A percentile compares a stretch with the other conserved stretches of the same genome.
These are phyloP conservation scores for Podaxis sp. DNA, from an alignment of 768 basidiomycete species.

Conservation along the genomic window DNA sequence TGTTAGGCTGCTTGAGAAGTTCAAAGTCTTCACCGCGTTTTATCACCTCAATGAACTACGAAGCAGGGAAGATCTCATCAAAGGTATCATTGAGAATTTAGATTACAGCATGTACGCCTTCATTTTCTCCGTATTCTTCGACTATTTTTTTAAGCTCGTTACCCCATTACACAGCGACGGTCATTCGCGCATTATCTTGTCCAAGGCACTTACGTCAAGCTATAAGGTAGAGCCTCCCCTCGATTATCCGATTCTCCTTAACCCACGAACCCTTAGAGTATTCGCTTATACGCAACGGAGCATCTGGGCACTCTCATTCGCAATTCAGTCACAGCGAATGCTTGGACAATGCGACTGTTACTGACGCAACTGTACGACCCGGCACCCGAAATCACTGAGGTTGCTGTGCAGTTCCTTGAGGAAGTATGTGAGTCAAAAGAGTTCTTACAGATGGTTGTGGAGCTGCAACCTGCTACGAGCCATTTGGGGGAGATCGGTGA, in stretches of 20 bases:
- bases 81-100: constrained; percentile 85
- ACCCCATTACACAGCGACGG: constrained; percentile 66
- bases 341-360: constrained; percentile 89
- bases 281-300: constrained; percentile 84
- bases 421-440: constrained; percentile 86
- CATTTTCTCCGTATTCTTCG: constrained; percentile 1
- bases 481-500: constrained; percentile 94
- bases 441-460: constrained; percentile 85
- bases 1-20: constrained; percentile 80
- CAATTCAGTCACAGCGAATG: constrained; percentile 57
- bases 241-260: background rate
- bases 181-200: constrained; percentile 89
- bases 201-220: constrained; percentile 92
- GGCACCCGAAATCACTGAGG: constrained; percentile 82
- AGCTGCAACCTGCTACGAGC: constrained; percentile 93
- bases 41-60: constrained; percentile 92
- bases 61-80: constrained; percentile 89
- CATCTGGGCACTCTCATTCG: constrained; percentile 84
- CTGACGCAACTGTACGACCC: constrained; percentile 97
- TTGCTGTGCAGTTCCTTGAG: constrained; percentile 86
- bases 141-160: constrained; percentile 9
- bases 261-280: constrained; percentile 51
- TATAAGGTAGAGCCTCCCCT: constrained; percentile 58
- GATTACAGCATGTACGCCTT: constrained; percentile 82
- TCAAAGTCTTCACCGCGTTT: constrained; percentile 92